Conservation (phyloP, 495 filamentous ascomycete genomes). For the Eremomyces bilateralis region DNA sequence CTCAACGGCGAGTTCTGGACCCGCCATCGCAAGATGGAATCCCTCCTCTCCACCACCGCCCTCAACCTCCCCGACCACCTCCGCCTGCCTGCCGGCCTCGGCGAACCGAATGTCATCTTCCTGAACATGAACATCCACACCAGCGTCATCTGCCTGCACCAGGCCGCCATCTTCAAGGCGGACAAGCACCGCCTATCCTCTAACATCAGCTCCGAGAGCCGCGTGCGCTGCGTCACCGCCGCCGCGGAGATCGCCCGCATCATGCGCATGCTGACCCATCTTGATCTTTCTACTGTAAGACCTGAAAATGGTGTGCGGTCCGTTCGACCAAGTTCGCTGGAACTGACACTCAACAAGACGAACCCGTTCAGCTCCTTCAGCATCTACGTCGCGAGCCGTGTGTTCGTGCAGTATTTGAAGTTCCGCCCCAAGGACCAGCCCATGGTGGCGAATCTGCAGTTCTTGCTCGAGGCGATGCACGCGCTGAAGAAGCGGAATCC, state of each 20-base stretch:
- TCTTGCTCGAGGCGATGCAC: slow-evolving; percentile 74
- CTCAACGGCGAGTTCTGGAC: slow-evolving; percentile 94
- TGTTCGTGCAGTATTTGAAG: slow-evolving; percentile 90
- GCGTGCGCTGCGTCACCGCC: slow-evolving; percentile 77
- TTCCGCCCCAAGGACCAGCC: slow-evolving; percentile 67
- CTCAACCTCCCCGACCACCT: slow-evolving; percentile 67
- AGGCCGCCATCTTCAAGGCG: slow-evolving; percentile 93
- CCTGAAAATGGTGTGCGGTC: too few relatives aligned
- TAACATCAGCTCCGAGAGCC: slow-evolving; percentile 66
- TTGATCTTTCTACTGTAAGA: slow-evolving; percentile 67
- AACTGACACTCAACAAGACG: slow-evolving; percentile 28
- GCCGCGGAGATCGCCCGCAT: slow-evolving; percentile 90
- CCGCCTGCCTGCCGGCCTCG: slow-evolving; percentile 54
- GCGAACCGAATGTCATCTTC: slow-evolving; percentile 75
- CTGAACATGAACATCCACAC: slow-evolving; percentile 95
- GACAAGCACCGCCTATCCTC: slow-evolving; percentile 68
- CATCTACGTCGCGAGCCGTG: slow-evolving; percentile 80
- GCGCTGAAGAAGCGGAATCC: slow-evolving; percentile 75
- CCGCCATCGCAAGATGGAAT: slow-evolving; percentile 72
- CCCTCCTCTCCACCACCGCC: slow-evolving; percentile 68
- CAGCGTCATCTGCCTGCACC: slow-evolving; percentile 89
- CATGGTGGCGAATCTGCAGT: slow-evolving; percentile 63
- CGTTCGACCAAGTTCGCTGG: too few relatives aligned
- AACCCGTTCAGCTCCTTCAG: slow-evolving; percentile 94
- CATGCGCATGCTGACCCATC: slow-evolving; percentile 85